Base-by-base conservation (phyloP, 2,329 filamentous ascomycete genomes). In the Coniochaeta prunicola region DNA sequence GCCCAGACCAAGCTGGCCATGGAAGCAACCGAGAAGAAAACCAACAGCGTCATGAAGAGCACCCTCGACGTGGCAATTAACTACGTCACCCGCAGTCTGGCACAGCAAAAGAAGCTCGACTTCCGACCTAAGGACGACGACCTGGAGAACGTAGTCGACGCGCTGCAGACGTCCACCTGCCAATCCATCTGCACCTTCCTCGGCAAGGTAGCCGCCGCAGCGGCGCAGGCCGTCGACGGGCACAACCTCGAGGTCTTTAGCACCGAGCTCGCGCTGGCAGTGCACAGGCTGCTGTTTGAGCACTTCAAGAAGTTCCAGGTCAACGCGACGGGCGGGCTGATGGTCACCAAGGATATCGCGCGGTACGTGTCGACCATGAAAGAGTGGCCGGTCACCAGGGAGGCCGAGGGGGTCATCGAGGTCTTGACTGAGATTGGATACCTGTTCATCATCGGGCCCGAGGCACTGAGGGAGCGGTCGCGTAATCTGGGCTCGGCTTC, bases 231-330 rank as follows among this genome's bases (percentile, higher is more conserved):
- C 3, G 80, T 99, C 17, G 90, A 92, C 67, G 91, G 91, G 3
- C 84, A 88, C 45, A 97, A 97, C 66, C 82, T 96, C 1, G 87
- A 90, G 58, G 82, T 88, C 55, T 90, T 97, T 70, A 86, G 89
- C 58, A 88, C 87, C 60, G 93, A 97, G 74, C 83, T 97, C 24
- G 92, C 91, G 1, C 77, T 92, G 15, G 88, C 88, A 10, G 80
- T 96, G 36, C 87, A 92, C 64, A 77, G 82, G 56, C 82, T 96
- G 10, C 82, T 99, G 4, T 86, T 99, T 62, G 90, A 94, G 62
- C 94, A 99, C 74, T 91, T 97, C 75, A 94, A 96, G 69, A 92
- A 91, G 68, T 99, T 96, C 76, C 86, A 88, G 61, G 91, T 99
- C 64, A 96, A 92, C 65, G 91, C 92, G 42, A 92, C 93, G 0